Conservation (phyloP, 441 rosid genomes). For the Viola pubescens region DNA sequence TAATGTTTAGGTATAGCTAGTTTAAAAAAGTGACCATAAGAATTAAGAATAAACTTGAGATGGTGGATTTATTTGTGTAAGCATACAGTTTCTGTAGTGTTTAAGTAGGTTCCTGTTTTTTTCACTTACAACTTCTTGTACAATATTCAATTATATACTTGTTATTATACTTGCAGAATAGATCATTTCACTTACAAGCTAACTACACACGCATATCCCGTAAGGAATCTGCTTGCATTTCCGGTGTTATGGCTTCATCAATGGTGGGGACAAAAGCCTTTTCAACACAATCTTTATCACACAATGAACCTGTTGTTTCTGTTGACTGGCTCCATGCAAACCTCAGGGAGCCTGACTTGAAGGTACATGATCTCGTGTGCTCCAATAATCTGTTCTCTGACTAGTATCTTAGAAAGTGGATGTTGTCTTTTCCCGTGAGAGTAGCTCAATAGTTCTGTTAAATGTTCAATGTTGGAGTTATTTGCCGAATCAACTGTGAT, state of each 20-base stretch:
- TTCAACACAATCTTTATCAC: constrained; percentile 39
- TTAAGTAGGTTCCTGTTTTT: background rate
- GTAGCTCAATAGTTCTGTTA: too few relatives aligned
- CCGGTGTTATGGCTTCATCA: constrained; percentile 49
- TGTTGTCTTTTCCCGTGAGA: background rate
- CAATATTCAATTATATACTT: background rate
- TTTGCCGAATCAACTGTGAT: too few relatives aligned
- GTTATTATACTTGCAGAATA: constrained; percentile 35
- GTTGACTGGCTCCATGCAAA: constrained; percentile 90
- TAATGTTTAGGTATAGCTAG: too few relatives aligned
- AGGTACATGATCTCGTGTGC: constrained; percentile 33
- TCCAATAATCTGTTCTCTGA: background rate
- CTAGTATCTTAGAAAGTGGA: background rate
- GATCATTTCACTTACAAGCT: constrained; percentile 26
- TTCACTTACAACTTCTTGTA: constrained; percentile 1
- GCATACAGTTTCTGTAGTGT: too few relatives aligned
- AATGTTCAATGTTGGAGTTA: too few relatives aligned
- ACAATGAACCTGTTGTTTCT: constrained; percentile 67
- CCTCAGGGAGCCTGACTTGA: constrained; percentile 55
- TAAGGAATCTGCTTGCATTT: constrained; percentile 25
- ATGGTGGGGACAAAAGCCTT: constrained; percentile 28
- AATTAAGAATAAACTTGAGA: too few relatives aligned
- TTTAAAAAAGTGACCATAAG: too few relatives aligned
- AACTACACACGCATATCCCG: constrained; percentile 16
- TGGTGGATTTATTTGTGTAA: too few relatives aligned